Evolutionary conservation across 1,139 yeast species (phyloP).

Genomic region (Pneumocystis jirovecii): DNA sequence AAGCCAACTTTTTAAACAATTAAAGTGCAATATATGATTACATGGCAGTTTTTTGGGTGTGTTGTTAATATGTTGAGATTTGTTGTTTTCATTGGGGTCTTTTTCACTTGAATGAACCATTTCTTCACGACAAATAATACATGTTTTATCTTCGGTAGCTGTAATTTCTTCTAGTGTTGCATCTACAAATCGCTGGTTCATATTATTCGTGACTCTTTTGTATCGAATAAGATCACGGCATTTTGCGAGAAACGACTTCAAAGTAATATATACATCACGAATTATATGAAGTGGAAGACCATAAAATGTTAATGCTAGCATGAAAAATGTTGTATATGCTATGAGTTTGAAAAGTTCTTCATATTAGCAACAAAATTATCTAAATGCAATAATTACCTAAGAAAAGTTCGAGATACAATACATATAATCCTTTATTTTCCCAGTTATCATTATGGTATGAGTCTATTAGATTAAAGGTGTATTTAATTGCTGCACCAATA

Average conservation of each 20-base stretch:
- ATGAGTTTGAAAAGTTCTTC: constrained; percentile 25
- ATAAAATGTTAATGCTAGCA: constrained; percentile 33
- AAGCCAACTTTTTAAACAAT: constrained; percentile 86
- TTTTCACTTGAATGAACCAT: constrained; percentile 34
- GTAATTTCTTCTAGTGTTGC: constrained; percentile 48
- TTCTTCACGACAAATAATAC: constrained; percentile 77
- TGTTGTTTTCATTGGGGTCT: constrained; percentile 15
- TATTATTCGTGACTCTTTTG: constrained; percentile 45
- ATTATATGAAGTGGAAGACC: constrained; percentile 51
- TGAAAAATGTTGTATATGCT: constrained; percentile 39
- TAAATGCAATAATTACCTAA: neutral
- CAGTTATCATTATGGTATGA: constrained; percentile 36
- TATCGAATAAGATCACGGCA: constrained; percentile 39
- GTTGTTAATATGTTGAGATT: constrained; percentile 24
- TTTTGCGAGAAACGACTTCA: constrained; percentile 36
- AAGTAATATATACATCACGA: constrained; percentile 49
- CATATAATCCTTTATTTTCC: constrained; percentile 11
- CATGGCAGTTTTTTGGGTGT: constrained; percentile 67
- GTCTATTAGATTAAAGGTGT: constrained; percentile 45
- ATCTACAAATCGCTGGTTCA: constrained; percentile 44
- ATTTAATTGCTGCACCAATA: constrained; percentile 35
- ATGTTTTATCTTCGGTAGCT: constrained; percentile 44
- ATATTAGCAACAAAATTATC: neutral
- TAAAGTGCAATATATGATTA: constrained; percentile 77
- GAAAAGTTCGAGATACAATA: constrained; percentile 11